phyloP scores from a whole-genome alignment of 768 basidiomycete genomes.

The Auricularia sp. region DNA sequence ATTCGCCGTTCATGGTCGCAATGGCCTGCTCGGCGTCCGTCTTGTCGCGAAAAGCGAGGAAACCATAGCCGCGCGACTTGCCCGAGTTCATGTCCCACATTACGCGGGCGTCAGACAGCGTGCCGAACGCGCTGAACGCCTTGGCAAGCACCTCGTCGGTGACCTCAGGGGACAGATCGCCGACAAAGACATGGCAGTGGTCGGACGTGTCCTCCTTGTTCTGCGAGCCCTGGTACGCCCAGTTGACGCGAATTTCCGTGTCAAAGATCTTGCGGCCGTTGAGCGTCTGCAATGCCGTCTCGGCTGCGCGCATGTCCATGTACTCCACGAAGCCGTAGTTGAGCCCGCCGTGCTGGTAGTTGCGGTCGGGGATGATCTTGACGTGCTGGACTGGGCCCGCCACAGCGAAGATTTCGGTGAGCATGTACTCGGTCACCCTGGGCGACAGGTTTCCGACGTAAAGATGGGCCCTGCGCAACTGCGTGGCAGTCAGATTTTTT shows the following conservation, averaged over 20 bases:
- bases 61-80: slow-evolving; percentile 95
- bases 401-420: slow-evolving; percentile 94
- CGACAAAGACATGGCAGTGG: slow-evolving; percentile 98
- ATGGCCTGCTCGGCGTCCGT: slow-evolving; percentile 99
- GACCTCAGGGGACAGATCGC: slow-evolving; percentile 98
- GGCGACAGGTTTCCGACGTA: slow-evolving; percentile 98
- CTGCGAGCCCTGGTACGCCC: slow-evolving; percentile 98
- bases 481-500: not conserved
- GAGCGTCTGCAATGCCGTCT: slow-evolving; percentile 96
- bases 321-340: slow-evolving; percentile 99
- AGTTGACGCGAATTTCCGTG: slow-evolving; percentile 98
- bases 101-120: slow-evolving; percentile 92
- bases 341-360: slow-evolving; percentile 97
- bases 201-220: slow-evolving; percentile 98
- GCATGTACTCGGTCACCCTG: slow-evolving; percentile 97
- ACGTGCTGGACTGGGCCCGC: slow-evolving; percentile 96
- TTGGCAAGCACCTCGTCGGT: slow-evolving; percentile 95
- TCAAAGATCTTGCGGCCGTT: slow-evolving; percentile 99
- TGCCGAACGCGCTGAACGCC: slow-evolving; percentile 95
- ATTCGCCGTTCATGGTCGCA: slow-evolving; percentile 99
- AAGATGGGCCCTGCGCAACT: slow-evolving; percentile 63
- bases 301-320: slow-evolving; percentile 95
- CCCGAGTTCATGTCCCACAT: slow-evolving; percentile 99
- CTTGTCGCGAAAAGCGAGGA: slow-evolving; percentile 97
- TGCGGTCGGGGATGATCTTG: slow-evolving; percentile 99